These are phyloP conservation scores for Albugo candida DNA, from an alignment of 352 stramenopile genomes.

Conservation along the genomic window DNA sequence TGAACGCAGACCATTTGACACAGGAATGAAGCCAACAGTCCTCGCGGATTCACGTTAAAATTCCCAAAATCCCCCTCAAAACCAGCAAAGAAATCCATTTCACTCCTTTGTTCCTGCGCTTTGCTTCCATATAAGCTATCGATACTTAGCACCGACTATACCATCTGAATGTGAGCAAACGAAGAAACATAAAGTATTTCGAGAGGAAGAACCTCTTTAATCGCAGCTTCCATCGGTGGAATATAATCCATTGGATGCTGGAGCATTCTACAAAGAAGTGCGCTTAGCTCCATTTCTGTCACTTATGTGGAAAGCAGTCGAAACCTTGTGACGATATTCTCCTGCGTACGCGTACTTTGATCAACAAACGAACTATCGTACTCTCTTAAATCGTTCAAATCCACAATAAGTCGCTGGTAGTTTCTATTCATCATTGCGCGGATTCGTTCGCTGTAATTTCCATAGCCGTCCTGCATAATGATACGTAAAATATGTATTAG, in stretches of 20 bases:
- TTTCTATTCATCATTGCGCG: slow-evolving; percentile 69
- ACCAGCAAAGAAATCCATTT: slow-evolving; percentile 74
- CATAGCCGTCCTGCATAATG: slow-evolving; percentile 29
- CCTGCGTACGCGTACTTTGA: slow-evolving; percentile 22
- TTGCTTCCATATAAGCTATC: slow-evolving; percentile 68
- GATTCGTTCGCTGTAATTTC: slow-evolving; percentile 64
- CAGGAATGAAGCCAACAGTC: slow-evolving; percentile 79
- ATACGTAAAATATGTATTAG: not conserved
- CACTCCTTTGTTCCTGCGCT: slow-evolving; percentile 37
- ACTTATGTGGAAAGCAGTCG: slow-evolving; percentile 1
- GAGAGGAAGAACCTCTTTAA: slow-evolving; percentile 26
- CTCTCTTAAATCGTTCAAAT: slow-evolving; percentile 81
- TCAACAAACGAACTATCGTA: slow-evolving; percentile 76
- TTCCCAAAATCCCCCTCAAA: slow-evolving; percentile 87
- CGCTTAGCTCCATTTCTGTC: slow-evolving; percentile 4
- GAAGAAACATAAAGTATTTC: not conserved
- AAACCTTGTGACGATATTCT: slow-evolving; percentile 54
- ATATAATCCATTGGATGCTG: slow-evolving; percentile 70
- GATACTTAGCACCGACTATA: slow-evolving; percentile 49
- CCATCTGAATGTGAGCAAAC: not conserved
- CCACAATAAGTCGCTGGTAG: slow-evolving; percentile 49
- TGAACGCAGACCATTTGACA: slow-evolving; percentile 95
- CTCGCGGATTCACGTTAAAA: slow-evolving; percentile 85
- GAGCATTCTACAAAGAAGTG: slow-evolving; percentile 18
- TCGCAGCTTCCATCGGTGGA: slow-evolving; percentile 59